phyloP scores from a whole-genome alignment of 208 protist species.

The Porcisia deanei region DNA sequence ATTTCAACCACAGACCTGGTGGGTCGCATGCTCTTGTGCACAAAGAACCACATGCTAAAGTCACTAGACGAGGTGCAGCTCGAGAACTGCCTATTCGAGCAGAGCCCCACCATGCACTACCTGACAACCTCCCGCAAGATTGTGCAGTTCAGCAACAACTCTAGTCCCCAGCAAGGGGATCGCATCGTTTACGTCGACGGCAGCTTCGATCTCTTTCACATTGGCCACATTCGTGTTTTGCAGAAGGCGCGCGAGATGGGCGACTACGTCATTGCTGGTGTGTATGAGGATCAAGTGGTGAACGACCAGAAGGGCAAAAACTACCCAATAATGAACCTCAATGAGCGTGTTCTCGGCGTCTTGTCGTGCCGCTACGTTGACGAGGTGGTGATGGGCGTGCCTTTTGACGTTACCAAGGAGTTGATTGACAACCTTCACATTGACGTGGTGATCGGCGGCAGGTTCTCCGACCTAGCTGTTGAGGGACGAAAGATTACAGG shows the following conservation, averaged over 20 bases:
- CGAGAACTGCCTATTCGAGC: conserved; percentile 33
- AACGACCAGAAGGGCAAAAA: conserved; percentile 91
- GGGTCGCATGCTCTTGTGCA: conserved; percentile 96
- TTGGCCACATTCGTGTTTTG: conserved; percentile 95
- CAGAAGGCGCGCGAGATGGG: conserved; percentile 91
- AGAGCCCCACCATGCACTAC: conserved; percentile 45
- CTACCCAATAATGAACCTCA: conserved; percentile 98
- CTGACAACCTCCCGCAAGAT: conserved; percentile 95
- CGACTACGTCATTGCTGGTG: conserved; percentile 96
- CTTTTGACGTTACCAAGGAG: conserved; percentile 90
- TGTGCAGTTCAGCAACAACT: conserved; percentile 95
- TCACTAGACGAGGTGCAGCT: conserved; percentile 47
- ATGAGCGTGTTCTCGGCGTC: conserved; percentile 97
- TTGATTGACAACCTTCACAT: conserved; percentile 92
- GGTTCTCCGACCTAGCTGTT: conserved; percentile 31
- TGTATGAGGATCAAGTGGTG: conserved; percentile 95
- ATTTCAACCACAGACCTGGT: conserved; percentile 99
- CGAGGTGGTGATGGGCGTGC: conserved; percentile 98
- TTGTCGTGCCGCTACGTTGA: conserved; percentile 97
- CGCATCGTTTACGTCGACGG: conserved; percentile 97
- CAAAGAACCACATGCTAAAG: conserved; percentile 68
- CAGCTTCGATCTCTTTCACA: conserved; percentile 98
- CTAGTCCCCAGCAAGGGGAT: conserved; percentile 68
- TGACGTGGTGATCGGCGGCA: conserved; percentile 87
- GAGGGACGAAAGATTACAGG: conserved; percentile 12